These are phyloP conservation scores for Ceraceosorus guamensis DNA, from an alignment of 1,284 basidiomycete species.

Conservation along the genomic window DNA sequence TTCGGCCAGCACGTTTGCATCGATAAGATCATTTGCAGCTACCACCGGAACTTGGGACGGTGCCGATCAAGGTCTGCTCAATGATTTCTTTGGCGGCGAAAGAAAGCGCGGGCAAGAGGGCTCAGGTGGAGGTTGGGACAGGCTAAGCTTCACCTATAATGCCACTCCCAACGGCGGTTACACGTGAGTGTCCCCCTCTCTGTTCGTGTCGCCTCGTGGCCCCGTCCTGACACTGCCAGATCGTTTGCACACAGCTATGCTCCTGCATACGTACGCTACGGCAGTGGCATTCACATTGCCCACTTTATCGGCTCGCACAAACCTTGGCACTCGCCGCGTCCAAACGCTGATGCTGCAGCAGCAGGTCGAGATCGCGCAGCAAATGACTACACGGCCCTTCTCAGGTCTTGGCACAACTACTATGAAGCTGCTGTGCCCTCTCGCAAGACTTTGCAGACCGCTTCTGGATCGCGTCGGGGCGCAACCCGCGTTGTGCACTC, in stretches of 20 bases:
- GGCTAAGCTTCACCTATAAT: constrained; percentile 76
- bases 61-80: constrained; percentile 89
- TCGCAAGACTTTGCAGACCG: too few species aligned
- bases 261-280: constrained; percentile 88
- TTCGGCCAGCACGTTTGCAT: constrained; percentile 69
- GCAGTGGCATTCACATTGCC: constrained; percentile 74
- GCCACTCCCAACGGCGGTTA: constrained; percentile 96
- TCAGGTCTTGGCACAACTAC: constrained; percentile 81
- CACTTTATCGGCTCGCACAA: constrained; percentile 93
- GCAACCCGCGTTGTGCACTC: constrained; percentile 26
- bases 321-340: constrained; percentile 63
- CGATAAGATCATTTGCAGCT: constrained; percentile 63
- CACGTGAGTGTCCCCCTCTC: constrained; percentile 61
- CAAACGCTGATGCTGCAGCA: background rate
- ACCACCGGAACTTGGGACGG: constrained; percentile 87
- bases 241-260: constrained; percentile 59
- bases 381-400: constrained; percentile 64
- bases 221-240: background rate
- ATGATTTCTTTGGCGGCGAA: constrained; percentile 68
- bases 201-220: too few species aligned
- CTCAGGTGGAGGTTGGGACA: constrained; percentile 69
- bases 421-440: constrained; percentile 76
- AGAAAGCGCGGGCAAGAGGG: constrained; percentile 47
- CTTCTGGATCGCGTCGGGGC: too few species aligned
- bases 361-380: too few species aligned